Percentiles rank a stretch among this genome's conserved stretches.
phyloP scores from a whole-genome alignment of 75 land plant species.

The Cunninghamia lanceolata region DNA sequence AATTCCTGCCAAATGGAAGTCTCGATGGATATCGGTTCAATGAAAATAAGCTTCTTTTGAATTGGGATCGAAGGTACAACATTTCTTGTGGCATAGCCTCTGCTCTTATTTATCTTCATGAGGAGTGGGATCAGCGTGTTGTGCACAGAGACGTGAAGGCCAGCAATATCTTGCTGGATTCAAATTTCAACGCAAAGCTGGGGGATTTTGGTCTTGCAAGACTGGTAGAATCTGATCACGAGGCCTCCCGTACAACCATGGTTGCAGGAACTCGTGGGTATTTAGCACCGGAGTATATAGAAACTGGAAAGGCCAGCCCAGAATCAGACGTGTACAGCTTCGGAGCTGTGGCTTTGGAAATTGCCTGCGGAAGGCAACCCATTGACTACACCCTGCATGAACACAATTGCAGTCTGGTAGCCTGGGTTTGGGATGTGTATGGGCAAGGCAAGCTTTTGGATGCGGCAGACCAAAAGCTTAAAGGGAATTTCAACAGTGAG shows the following conservation, averaged over 20 bases:
- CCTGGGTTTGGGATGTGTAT: conserved; percentile 80
- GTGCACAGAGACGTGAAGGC: conserved; percentile 29
- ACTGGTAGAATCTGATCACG: conserved; percentile 2
- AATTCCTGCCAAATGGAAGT: conserved; percentile 14
- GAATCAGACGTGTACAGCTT: conserved; percentile 23
- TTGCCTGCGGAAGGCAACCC: conserved; percentile 15
- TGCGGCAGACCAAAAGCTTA: conserved; percentile 54
- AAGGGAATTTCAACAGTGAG: conserved; percentile 40
- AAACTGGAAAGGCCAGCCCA: conserved; percentile 14
- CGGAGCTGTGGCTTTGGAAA: conserved; percentile 13
- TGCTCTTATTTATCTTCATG: conserved; percentile 26
- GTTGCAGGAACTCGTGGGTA: conserved; percentile 23
- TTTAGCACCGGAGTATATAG: conserved; percentile 13
- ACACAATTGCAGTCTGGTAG: conserved; percentile 53
- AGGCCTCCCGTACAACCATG: conserved; percentile 16
- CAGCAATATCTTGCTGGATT: conserved; percentile 20
- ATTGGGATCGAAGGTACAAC: not conserved
- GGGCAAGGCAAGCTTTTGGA: conserved; percentile 40
- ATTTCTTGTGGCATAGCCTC: not conserved
- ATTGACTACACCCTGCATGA: conserved; percentile 24
- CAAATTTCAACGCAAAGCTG: conserved; percentile 17
- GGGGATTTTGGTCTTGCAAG: conserved; percentile 25
- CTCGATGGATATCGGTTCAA: not conserved
- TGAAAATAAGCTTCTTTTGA: not conserved
- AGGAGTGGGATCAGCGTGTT: conserved; percentile 20